Evolutionary conservation across 1,139 yeast genomes (phyloP).

Genomic region (Taphrina populina): DNA sequence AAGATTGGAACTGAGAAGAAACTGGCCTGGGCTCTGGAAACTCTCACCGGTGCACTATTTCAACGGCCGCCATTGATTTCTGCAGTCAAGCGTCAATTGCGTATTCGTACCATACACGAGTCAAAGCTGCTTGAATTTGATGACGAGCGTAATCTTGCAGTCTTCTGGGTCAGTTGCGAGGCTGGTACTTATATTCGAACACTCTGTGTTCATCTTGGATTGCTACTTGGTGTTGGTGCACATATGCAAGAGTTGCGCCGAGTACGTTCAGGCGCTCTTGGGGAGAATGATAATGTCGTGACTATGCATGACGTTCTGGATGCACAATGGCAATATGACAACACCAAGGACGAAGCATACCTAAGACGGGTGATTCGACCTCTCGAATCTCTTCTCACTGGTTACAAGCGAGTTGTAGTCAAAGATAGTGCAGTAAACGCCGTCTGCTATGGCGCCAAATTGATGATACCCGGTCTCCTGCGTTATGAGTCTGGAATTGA

Average conservation of each 20-base stretch:
- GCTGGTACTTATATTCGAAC: slow-evolving; percentile 99
- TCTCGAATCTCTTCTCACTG: slow-evolving; percentile 84
- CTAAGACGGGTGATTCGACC: slow-evolving; percentile 93
- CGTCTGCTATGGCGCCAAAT: slow-evolving; percentile 97
- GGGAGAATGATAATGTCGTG: slow-evolving; percentile 86
- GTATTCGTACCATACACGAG: slow-evolving; percentile 97
- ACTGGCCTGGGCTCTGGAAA: slow-evolving; percentile 82
- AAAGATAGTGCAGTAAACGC: slow-evolving; percentile 98
- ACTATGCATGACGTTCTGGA: slow-evolving; percentile 96
- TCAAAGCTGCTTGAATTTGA: slow-evolving; percentile 94
- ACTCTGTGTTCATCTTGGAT: slow-evolving; percentile 96
- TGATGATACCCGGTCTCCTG: slow-evolving; percentile 96
- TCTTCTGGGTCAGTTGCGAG: slow-evolving; percentile 99
- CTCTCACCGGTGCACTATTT: slow-evolving; percentile 95
- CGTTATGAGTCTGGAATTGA: slow-evolving; percentile 98
- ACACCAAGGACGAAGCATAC: slow-evolving; percentile 94
- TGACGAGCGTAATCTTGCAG: slow-evolving; percentile 94
- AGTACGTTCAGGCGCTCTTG: slow-evolving; percentile 95
- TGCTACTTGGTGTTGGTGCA: slow-evolving; percentile 97
- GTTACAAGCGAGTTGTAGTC: slow-evolving; percentile 95
- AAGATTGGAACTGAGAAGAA: slow-evolving; percentile 88
- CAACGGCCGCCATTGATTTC: slow-evolving; percentile 99
- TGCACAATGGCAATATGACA: slow-evolving; percentile 97
- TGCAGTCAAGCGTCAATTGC: slow-evolving; percentile 97
- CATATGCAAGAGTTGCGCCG: slow-evolving; percentile 99